Base-by-base conservation (phyloP, 306 rosid genomes). In the Acacia crassicarpa region DNA sequence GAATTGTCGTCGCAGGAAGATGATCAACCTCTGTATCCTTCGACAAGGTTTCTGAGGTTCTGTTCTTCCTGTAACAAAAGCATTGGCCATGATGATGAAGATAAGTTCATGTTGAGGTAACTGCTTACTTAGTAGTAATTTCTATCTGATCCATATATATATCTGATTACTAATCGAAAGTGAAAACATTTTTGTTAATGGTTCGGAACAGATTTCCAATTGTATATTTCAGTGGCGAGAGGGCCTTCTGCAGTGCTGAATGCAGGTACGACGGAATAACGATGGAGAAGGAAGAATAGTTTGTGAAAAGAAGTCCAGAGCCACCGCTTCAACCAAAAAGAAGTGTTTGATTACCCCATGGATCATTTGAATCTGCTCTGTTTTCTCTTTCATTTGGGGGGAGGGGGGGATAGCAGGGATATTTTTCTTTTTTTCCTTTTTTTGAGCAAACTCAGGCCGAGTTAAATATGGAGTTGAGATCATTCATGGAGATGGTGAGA, bases 71-170 rank as follows among this genome's bases (percentile, higher is more conserved):
- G 97, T 90, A 88, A 88, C 83, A 91, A 86, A 81, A 56, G 77
- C 53, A 87, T 93, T 33, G 86, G 70, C 5, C 89, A 69, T 49
- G 91, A 87, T 2, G 80, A 87, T 2, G 80, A 80, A 35, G 95
- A 93, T 84, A 91, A 90, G 65, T 93, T 83, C 91, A 93, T 93
- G 91, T 91, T 90, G 92, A 91, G 94, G 97, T 93, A 77, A 61
- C 19, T 2, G 10, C 2, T 51, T 66, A 38, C 15, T 9, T 48
- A 10, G 17, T 13, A 48, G 2, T 65, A 20, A 17, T 17, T 33
- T 17, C 49, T 63, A 33, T 63, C 38, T 2, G 67, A 11, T 59
- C 23, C 32, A n/a, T 3, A n/a, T 6, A 33, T 0, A 35, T 5
- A 4, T 35, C 40, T 20, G 19, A 20, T 54, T 6, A 54, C 11